Evolutionary conservation across 148 eudicot species (phyloP).

Genomic region (Fagopyrum tataricum): DNA sequence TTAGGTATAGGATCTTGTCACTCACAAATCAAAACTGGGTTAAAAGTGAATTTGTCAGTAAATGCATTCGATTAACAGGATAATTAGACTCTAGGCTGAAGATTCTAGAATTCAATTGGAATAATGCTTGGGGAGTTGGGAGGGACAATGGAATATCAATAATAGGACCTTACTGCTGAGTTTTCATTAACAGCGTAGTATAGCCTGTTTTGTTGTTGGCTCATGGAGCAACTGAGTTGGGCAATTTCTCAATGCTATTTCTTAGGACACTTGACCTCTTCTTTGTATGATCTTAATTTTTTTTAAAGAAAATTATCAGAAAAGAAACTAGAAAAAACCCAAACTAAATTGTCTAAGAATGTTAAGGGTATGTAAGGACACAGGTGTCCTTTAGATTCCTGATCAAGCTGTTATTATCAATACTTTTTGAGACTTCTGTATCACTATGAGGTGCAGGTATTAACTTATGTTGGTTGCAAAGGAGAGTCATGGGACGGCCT

Average conservation of each 20-base stretch:
- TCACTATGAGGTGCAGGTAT: conserved; percentile 51
- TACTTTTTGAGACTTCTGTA: background rate
- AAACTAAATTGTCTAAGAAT: background rate
- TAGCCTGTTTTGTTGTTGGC: background rate
- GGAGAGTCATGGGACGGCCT: conserved; percentile 75
- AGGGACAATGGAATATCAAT: background rate
- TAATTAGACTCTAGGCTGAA: background rate
- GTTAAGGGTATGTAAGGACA: background rate
- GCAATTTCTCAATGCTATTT: background rate
- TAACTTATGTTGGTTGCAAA: conserved; percentile 49
- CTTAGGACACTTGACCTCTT: background rate
- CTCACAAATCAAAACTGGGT: too few relatives aligned
- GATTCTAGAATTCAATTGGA: background rate
- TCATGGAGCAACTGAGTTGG: background rate
- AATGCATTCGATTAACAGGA: background rate
- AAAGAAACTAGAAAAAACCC: background rate
- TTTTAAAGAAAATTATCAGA: background rate
- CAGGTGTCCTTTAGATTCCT: background rate
- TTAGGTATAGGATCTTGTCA: too few relatives aligned
- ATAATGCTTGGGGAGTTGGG: background rate
- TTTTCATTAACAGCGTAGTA: background rate
- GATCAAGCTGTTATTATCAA: background rate
- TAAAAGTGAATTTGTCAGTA: too few relatives aligned
- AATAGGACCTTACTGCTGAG: background rate
- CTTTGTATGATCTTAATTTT: background rate